A percentile compares a stretch with the other conserved stretches of the same genome.
phyloP scores from a whole-genome alignment of 1,139 yeast genomes.

The Wickerhamomyces sp. region DNA sequence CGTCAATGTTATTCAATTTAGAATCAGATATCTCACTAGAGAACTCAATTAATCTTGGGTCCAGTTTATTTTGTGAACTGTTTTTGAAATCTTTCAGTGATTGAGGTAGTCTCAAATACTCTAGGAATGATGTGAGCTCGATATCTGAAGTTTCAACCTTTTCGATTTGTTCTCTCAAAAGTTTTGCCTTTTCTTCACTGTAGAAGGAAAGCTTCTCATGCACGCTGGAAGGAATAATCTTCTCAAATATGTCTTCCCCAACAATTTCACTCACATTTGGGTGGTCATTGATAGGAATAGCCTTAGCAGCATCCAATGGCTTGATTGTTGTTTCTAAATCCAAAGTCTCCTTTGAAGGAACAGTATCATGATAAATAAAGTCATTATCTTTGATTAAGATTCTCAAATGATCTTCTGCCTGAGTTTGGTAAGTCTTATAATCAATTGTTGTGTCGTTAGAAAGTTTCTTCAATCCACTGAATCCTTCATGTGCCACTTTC shows the following conservation, averaged over 20 bases:
- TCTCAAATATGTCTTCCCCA: constrained; percentile 61
- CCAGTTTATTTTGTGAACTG: constrained; percentile 26
- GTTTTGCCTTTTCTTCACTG: constrained; percentile 82
- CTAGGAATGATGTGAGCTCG: constrained; percentile 73
- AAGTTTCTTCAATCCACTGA: constrained; percentile 22
- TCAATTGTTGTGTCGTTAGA: constrained; percentile 26
- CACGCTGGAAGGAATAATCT: constrained; percentile 80
- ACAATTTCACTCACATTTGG: constrained; percentile 47
- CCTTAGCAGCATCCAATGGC: constrained; percentile 73
- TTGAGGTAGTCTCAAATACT: constrained; percentile 71
- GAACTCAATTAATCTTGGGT: constrained; percentile 22
- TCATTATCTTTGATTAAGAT: constrained; percentile 78
- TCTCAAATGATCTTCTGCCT: constrained; percentile 26
- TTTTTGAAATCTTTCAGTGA: constrained; percentile 53
- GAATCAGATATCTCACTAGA: constrained; percentile 23
- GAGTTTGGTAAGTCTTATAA: constrained; percentile 24
- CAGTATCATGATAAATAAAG: constrained; percentile 73
- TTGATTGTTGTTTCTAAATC: constrained; percentile 46
- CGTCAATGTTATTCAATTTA: constrained; percentile 24
- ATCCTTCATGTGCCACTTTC: constrained; percentile 40
- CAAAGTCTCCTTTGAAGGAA: constrained; percentile 58
- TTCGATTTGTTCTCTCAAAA: constrained; percentile 72
- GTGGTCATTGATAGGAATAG: constrained; percentile 46
- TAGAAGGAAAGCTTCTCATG: constrained; percentile 85
- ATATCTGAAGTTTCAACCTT: constrained; percentile 74